Evolutionary conservation across 2,329 filamentous ascomycete species (phyloP), one percentile per base, ranked within the genome.

Genomic region (Sarocladiaceae sp.): DNA sequence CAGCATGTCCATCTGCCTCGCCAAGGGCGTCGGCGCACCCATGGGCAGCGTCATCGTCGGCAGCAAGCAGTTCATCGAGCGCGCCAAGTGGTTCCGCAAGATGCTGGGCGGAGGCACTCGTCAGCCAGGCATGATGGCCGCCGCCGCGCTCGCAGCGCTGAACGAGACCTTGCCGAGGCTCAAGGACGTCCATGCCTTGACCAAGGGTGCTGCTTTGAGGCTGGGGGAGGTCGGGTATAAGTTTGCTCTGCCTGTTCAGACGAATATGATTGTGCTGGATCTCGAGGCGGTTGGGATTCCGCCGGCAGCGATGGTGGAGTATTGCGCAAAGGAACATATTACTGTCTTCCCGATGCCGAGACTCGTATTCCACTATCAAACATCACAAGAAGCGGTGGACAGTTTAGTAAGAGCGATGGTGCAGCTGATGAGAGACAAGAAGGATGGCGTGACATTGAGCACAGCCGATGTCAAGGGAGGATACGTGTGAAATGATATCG

Each of bases 21-120:
- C 78, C 19, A 91, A 91, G 59, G 85, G 85, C 0, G 70, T 91
- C 0, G 86, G 85, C 3, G 86, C 86, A 1, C 86, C 86, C 0
- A 81, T 89, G 48, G 86, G 86, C 2, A 83, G 79, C 52, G 80
- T 90, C 20, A 66, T 90, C 13, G 74, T 87, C 3, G 78, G 79
- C 4, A 55, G 48, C 19, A 50, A 48, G 10, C 45, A 43, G 6
- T 55, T 59, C 18, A 66, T 70, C 33, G 57, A 58, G 40, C 57
- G 59, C 4, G 59, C 67, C 11, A 58, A 61, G 31, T 65, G 62
- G 58, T 55, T 63, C 23, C 56, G 85, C 45, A 89, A 89, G 65
- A 76, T 76, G 21, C 74, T 88, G 42, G 85, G 85, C 11, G 85
- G 85, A 13, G 85, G 83, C 2, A 71, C 83, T 27, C 67, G 85